Percentiles rank a stretch among this genome's conserved stretches.
These are phyloP conservation scores for Fusarium sp. DNA, from an alignment of 2,329 filamentous ascomycete genomes.

Conservation along the genomic window DNA sequence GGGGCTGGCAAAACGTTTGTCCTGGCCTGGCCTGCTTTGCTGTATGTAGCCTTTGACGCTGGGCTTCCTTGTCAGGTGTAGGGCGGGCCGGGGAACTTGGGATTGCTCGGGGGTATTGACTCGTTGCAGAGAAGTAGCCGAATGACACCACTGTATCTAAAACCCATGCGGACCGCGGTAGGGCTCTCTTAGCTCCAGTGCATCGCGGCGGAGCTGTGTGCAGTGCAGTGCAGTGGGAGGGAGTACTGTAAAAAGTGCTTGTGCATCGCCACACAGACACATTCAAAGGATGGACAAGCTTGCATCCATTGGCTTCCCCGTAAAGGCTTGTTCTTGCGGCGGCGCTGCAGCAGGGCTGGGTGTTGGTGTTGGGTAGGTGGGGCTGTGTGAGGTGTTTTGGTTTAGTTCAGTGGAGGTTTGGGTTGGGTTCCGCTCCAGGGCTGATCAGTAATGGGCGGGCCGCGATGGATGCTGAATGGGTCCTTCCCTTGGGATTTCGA, in stretches of 20 bases:
- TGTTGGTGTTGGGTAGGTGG: background rate
- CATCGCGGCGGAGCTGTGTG: background rate
- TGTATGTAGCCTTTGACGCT: background rate
- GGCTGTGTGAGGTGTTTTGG: background rate
- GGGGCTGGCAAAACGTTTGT: background rate
- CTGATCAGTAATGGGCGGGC: background rate
- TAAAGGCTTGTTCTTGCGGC: background rate
- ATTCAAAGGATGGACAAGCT: background rate
- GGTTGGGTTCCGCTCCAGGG: background rate
- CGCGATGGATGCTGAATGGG: background rate
- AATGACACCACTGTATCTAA: slow-evolving; percentile 1
- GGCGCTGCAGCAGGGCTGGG: background rate
- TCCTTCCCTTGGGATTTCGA: background rate
- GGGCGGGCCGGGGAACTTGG: background rate
- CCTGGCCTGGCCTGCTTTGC: background rate
- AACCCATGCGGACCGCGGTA: background rate
- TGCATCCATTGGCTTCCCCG: background rate
- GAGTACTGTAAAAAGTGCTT: background rate
- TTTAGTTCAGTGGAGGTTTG: background rate
- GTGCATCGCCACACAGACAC: background rate
- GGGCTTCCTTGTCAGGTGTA: background rate
- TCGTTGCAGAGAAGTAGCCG: background rate
- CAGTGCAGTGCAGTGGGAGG: background rate
- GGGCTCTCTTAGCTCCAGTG: background rate
- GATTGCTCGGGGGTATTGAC: background rate